These are phyloP conservation scores for Pseudocercospora fuligena DNA, from an alignment of 2,329 filamentous ascomycete species.

Conservation along the genomic window DNA sequence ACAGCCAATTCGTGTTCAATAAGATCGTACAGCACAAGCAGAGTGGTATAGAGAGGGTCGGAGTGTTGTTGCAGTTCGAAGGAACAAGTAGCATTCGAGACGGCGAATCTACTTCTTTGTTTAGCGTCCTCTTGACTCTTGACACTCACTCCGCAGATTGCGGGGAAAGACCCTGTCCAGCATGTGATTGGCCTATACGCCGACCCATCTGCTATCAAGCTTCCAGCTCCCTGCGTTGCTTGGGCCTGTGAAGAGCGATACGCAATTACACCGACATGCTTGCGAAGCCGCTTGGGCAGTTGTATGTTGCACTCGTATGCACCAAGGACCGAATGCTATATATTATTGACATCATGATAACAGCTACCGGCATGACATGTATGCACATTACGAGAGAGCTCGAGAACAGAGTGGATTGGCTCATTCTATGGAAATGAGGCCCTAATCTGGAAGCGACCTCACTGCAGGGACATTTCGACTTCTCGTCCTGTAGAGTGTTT, in stretches of 20 bases:
- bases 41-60: background rate
- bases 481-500: background rate
- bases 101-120: slow-evolving; percentile 4
- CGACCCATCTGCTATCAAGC: slow-evolving; percentile 1
- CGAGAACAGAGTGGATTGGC: background rate
- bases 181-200: slow-evolving; percentile 4
- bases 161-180: slow-evolving; percentile 14
- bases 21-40: background rate
- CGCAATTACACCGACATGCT: slow-evolving; percentile 23
- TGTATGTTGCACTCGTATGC: background rate
- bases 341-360: too few relatives aligned
- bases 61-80: background rate
- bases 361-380: background rate
- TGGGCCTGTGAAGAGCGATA: slow-evolving; percentile 5
- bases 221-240: background rate
- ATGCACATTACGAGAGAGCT: background rate
- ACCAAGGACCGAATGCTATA: slow-evolving; percentile 15
- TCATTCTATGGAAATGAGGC: slow-evolving; percentile 6
- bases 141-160: slow-evolving; percentile 8
- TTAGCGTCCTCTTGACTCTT: slow-evolving; percentile 5
- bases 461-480: slow-evolving; percentile 16
- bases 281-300: slow-evolving; percentile 3
- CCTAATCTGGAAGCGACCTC: slow-evolving; percentile 1
- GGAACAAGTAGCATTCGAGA: slow-evolving; percentile 5
- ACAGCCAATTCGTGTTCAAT: background rate